Evolutionary conservation across 108 stramenopile genomes (phyloP).

Genomic region (Nitzschia sp.): DNA sequence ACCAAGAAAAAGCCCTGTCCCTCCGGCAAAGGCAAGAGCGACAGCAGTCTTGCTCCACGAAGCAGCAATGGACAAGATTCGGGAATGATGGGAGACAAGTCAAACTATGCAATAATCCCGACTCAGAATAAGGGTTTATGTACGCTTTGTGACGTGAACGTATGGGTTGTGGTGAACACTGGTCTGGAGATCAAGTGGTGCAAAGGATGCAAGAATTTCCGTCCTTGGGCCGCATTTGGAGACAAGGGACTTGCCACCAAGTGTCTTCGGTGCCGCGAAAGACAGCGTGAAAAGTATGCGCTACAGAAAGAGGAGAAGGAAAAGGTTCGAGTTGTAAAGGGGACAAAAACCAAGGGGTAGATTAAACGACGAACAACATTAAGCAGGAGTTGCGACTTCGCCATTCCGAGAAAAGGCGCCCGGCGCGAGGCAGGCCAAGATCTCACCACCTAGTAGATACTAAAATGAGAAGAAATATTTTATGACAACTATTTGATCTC

Average conservation of each 20-base stretch:
- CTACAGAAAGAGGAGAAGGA: slow-evolving; percentile 72
- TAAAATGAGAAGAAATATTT: neutral
- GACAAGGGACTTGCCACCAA: slow-evolving; percentile 91
- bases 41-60: slow-evolving; percentile 30
- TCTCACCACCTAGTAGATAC: neutral
- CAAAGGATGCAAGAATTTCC: slow-evolving; percentile 93
- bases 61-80: slow-evolving; percentile 28
- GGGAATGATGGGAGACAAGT: slow-evolving; percentile 29
- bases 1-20: slow-evolving; percentile 62
- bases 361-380: neutral
- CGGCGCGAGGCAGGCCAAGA: neutral
- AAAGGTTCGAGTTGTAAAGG: slow-evolving; percentile 23
- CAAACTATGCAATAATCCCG: slow-evolving; percentile 59
- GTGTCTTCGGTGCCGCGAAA: slow-evolving; percentile 84
- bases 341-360: slow-evolving; percentile 24
- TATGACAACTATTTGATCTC: slow-evolving; percentile 27
- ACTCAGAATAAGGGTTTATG: slow-evolving; percentile 92
- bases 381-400: neutral
- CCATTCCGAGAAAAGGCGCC: neutral
- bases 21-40: slow-evolving; percentile 22
- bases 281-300: slow-evolving; percentile 89
- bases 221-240: slow-evolving; percentile 89
- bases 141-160: slow-evolving; percentile 86
- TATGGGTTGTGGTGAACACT: slow-evolving; percentile 78
- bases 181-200: slow-evolving; percentile 92